These are phyloP conservation scores for Metarhizium sp. DNA, from an alignment of 2,329 filamentous ascomycete species.

Conservation along the genomic window DNA sequence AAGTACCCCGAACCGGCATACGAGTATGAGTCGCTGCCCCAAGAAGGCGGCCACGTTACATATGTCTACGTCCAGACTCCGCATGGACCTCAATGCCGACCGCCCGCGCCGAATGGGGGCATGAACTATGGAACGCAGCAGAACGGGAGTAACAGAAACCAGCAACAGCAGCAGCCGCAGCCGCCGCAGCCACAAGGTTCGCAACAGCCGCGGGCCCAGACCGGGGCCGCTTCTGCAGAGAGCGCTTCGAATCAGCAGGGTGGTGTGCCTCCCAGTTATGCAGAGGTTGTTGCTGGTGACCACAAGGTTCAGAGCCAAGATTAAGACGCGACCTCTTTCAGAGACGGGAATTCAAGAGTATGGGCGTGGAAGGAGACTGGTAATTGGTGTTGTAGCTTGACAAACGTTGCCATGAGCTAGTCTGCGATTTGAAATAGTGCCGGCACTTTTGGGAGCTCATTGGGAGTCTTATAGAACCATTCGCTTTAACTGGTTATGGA, in stretches of 20 bases:
- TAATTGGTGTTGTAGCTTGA: background rate
- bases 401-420: background rate
- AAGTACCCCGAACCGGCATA: conserved; percentile 69
- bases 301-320: conserved; percentile 67
- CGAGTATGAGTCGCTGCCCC: conserved; percentile 58
- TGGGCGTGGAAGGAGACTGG: background rate
- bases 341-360: background rate
- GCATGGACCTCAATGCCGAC: conserved; percentile 26
- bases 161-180: conserved; percentile 2
- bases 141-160: background rate
- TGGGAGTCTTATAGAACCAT: background rate
- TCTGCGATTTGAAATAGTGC: background rate
- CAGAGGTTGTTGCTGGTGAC: conserved; percentile 81
- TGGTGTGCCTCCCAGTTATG: conserved; percentile 69
- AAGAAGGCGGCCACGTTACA: conserved; percentile 52
- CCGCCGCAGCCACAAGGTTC: conserved; percentile 8
- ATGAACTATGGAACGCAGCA: conserved; percentile 14
- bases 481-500: background rate
- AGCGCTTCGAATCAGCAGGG: conserved; percentile 30
- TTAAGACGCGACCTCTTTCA: conserved; percentile 9
- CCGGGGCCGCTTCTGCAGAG: conserved; percentile 27
- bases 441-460: background rate
- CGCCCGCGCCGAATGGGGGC: conserved; percentile 11
- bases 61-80: conserved; percentile 66
- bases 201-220: conserved; percentile 23